Conservation (phyloP, 371 early-diverging fungal genomes). For the Rozella allomycis region DNA sequence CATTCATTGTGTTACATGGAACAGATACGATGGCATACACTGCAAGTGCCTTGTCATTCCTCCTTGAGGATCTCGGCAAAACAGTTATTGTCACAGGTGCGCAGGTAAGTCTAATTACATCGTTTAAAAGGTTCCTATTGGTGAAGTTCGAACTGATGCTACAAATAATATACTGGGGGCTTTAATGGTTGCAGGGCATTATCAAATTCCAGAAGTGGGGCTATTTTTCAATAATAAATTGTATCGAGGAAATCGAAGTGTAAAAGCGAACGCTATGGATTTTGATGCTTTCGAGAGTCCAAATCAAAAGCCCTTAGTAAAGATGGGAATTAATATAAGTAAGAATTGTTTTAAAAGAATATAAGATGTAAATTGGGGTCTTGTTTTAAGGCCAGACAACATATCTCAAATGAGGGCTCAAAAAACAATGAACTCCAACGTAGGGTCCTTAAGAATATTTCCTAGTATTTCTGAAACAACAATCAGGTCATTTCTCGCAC, state of each 20-base stretch:
- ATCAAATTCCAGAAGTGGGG: constrained; percentile 87
- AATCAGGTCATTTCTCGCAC: constrained; percentile 58
- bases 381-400: constrained; percentile 58
- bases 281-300: constrained; percentile 93
- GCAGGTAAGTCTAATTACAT: constrained; percentile 27
- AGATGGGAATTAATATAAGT: constrained; percentile 75
- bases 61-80: constrained; percentile 88
- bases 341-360: constrained; percentile 1
- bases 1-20: constrained; percentile 80
- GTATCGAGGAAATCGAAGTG: constrained; percentile 81
- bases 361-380: constrained; percentile 71
- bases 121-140: constrained; percentile 38
- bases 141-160: constrained; percentile 91
- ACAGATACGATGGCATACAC: constrained; percentile 91
- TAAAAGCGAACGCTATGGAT: constrained; percentile 78
- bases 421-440: constrained; percentile 60
- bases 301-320: constrained; percentile 64
- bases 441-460: constrained; percentile 70
- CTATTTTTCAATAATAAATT: constrained; percentile 83
- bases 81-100: constrained; percentile 93
- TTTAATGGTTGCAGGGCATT: constrained; percentile 76
- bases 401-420: constrained; percentile 61
- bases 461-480: constrained; percentile 80
- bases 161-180: constrained; percentile 77
- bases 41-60: constrained; percentile 77